Evolutionary conservation across 805 yeast species (phyloP).

Genomic region (Candida vaughaniae): DNA sequence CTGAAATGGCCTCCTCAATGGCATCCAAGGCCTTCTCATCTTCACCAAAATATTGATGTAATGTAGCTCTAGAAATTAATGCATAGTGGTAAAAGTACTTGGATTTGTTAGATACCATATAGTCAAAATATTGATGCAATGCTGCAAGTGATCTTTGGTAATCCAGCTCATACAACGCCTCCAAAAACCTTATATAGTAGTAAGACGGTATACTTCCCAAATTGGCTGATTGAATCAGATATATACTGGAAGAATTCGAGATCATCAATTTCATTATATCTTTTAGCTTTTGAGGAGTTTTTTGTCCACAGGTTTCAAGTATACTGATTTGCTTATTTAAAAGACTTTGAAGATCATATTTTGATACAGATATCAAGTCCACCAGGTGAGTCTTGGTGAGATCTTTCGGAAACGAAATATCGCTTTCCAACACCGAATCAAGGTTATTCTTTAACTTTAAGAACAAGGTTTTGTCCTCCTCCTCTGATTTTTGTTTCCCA

Average conservation of each 20-base stretch:
- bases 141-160: conserved; percentile 55
- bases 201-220: conserved; percentile 35
- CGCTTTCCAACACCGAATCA: conserved; percentile 9
- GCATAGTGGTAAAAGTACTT: conserved; percentile 75
- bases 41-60: conserved; percentile 68
- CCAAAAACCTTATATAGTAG: conserved; percentile 61
- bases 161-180: conserved; percentile 56
- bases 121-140: conserved; percentile 66
- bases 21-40: conserved; percentile 70
- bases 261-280: conserved; percentile 47
- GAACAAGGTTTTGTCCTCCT: conserved; percentile 17
- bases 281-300: conserved; percentile 45
- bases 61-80: conserved; percentile 64
- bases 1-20: conserved; percentile 81
- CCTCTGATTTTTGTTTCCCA: conserved; percentile 4
- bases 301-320: conserved; percentile 51
- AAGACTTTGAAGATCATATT: conserved; percentile 49
- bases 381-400: conserved; percentile 2
- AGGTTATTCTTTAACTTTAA: conserved; percentile 14
- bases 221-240: conserved; percentile 30
- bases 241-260: conserved; percentile 38
- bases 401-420: conserved; percentile 6
- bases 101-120: conserved; percentile 66
- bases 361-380: conserved; percentile 42
- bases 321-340: conserved; percentile 53